These are phyloP conservation scores for Hypoxylon sp. DNA, from an alignment of 2,329 filamentous ascomycete species.

Conservation along the genomic window DNA sequence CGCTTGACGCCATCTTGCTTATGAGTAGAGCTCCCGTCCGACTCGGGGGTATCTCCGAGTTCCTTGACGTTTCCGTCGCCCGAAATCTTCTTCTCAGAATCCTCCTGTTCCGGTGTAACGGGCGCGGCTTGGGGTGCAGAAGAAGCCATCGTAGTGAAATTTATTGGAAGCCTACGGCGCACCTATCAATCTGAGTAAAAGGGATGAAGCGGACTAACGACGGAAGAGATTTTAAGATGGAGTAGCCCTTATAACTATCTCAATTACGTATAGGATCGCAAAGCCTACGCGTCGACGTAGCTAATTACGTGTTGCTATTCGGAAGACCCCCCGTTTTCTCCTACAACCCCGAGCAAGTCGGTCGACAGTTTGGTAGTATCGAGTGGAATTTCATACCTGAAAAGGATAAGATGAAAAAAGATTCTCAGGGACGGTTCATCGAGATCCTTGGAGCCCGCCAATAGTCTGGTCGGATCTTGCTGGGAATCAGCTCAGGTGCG, in stretches of 20 bases:
- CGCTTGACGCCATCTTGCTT: conserved; percentile 58
- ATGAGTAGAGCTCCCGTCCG: conserved; percentile 46
- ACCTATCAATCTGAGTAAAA: not conserved
- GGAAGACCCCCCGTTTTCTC: not conserved
- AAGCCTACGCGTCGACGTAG: not conserved
- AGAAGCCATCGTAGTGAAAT: not conserved
- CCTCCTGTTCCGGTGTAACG: not conserved
- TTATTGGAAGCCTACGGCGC: not conserved
- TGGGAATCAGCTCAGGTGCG: not conserved
- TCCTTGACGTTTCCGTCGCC: conserved; percentile 10
- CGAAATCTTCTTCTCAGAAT: conserved; percentile 7
- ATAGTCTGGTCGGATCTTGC: conserved; percentile 16
- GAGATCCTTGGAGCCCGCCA: conserved; percentile 4
- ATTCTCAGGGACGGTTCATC: not conserved
- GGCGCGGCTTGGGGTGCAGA: not conserved
- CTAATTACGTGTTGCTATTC: conserved; percentile 10
- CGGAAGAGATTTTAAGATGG: not conserved
- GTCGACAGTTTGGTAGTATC: not conserved
- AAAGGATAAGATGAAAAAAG: conserved; percentile 2
- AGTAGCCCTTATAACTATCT: not conserved
- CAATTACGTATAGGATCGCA: not conserved
- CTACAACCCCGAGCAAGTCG: not conserved
- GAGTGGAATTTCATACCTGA: conserved; percentile 1
- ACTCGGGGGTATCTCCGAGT: conserved; percentile 6
- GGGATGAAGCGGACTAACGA: not conserved